A percentile compares a stretch with the other conserved stretches of the same genome.
phyloP scores from a whole-genome alignment of 116 monocot species.

The Posidonia oceanica region DNA sequence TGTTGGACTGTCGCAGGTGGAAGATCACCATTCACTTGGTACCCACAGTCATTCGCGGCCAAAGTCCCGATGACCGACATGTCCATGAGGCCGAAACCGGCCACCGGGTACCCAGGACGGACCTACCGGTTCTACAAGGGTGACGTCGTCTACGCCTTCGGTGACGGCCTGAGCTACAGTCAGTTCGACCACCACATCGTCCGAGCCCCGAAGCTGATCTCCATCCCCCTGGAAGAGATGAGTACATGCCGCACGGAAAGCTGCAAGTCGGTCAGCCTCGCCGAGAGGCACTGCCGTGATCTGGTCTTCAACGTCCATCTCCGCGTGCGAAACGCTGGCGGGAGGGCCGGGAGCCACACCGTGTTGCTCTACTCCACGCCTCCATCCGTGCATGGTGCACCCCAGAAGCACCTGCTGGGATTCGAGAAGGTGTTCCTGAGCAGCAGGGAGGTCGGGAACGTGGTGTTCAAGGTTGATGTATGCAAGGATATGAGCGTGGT shows the following conservation, averaged over 20 bases:
- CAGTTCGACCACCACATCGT: slow-evolving; percentile 44
- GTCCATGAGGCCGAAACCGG: slow-evolving; percentile 76
- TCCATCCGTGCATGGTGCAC: slow-evolving; percentile 57
- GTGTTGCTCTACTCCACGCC: slow-evolving; percentile 77
- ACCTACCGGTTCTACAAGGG: slow-evolving; percentile 97
- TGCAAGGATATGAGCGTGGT: slow-evolving; percentile 59
- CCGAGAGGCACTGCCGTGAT: slow-evolving; percentile 27
- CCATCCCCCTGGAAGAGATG: slow-evolving; percentile 14
- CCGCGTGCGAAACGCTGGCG: slow-evolving; percentile 43
- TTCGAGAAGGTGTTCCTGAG: slow-evolving; percentile 65
- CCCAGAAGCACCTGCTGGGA: slow-evolving; percentile 67
- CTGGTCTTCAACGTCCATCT: slow-evolving; percentile 45
- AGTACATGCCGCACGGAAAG: slow-evolving; percentile 14
- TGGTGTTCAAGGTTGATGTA: slow-evolving; percentile 68
- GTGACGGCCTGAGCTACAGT: slow-evolving; percentile 83
- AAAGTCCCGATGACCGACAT: slow-evolving; percentile 81
- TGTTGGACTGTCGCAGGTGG: slow-evolving; percentile 34
- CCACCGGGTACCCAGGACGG: slow-evolving; percentile 71
- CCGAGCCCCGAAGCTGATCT: slow-evolving; percentile 19
- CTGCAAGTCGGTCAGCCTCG: slow-evolving; percentile 22
- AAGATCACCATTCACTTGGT: slow-evolving; percentile 89
- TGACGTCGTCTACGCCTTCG: slow-evolving; percentile 63
- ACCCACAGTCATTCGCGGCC: slow-evolving; percentile 66
- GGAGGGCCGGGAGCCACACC: slow-evolving; percentile 40
- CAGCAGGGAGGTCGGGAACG: slow-evolving; percentile 21